phyloP scores from a whole-genome alignment of 495 filamentous ascomycete genomes.

The Copromyces sp. region DNA sequence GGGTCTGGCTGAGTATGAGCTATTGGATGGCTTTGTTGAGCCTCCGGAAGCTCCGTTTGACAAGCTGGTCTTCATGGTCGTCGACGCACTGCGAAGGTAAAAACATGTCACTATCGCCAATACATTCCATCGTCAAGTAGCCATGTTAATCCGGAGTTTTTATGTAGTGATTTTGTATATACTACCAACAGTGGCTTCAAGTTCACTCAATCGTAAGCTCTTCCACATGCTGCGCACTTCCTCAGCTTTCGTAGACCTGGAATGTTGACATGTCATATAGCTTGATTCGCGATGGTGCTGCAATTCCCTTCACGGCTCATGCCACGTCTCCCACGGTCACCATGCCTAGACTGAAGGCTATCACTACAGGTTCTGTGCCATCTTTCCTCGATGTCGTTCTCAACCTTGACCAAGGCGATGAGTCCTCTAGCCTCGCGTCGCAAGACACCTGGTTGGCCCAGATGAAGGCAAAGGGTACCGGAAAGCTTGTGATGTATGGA shows the following conservation, averaged over 20 bases:
- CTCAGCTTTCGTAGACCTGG: not conserved
- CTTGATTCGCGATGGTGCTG: constrained; percentile 69
- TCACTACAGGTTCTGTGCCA: constrained; percentile 92
- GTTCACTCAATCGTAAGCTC: constrained; percentile 74
- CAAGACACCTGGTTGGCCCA: constrained; percentile 97
- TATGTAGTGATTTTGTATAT: constrained; percentile 84
- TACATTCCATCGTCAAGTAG: not conserved
- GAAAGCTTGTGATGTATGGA: constrained; percentile 85
- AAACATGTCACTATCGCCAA: not conserved
- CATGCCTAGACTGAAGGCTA: constrained; percentile 95
- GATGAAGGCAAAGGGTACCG: constrained; percentile 59
- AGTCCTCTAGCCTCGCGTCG: constrained; percentile 66
- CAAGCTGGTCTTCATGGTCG: constrained; percentile 91
- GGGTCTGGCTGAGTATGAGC: constrained; percentile 60
- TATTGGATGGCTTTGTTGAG: constrained; percentile 31
- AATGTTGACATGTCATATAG: constrained; percentile 33
- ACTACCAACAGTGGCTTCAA: constrained; percentile 67
- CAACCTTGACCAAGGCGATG: constrained; percentile 92
- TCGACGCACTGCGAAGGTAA: constrained; percentile 89
- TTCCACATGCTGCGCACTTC: not conserved
- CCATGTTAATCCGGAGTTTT: constrained; percentile 1
- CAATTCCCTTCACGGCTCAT: constrained; percentile 90
- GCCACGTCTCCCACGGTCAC: constrained; percentile 96
- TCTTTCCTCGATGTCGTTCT: constrained; percentile 96
- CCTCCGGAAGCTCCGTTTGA: constrained; percentile 63